phyloP scores from a whole-genome alignment of 176 grass and related monocot genomes.

The Eragrostis curvula region DNA sequence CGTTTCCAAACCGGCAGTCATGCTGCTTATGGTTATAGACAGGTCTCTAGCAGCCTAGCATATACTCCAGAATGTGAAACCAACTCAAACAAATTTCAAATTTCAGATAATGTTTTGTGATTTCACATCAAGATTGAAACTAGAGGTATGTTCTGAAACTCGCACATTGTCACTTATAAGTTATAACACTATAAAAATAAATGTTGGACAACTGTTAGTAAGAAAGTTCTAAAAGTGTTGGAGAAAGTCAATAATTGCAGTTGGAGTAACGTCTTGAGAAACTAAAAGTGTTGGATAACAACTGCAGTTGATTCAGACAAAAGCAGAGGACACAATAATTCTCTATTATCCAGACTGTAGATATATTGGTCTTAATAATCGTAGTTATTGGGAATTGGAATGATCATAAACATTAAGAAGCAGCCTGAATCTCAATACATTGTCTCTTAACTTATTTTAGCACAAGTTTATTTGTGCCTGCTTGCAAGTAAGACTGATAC shows the following conservation, averaged over 20 bases:
- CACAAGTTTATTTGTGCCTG: slow-evolving; percentile 18
- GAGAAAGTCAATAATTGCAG: too few relatives aligned
- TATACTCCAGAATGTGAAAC: background rate
- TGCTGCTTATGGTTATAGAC: slow-evolving; percentile 21
- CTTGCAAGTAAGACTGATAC: background rate
- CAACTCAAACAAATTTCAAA: background rate
- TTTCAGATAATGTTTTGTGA: background rate
- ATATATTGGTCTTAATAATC: background rate
- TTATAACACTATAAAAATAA: background rate
- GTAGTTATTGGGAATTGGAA: background rate
- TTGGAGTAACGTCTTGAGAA: background rate
- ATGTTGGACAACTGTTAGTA: background rate
- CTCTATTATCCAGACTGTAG: slow-evolving; percentile 1
- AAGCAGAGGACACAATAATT: background rate
- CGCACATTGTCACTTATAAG: background rate
- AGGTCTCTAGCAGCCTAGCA: background rate
- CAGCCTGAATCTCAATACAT: background rate
- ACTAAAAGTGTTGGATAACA: background rate
- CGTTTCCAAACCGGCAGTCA: slow-evolving; percentile 5
- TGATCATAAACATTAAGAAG: background rate
- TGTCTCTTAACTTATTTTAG: background rate
- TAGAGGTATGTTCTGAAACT: background rate
- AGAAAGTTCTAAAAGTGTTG: too few relatives aligned
- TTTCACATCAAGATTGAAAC: background rate
- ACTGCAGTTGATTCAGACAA: background rate